Conservation (phyloP, 805 yeast species). For the Metschnikowia vanudenii region DNA sequence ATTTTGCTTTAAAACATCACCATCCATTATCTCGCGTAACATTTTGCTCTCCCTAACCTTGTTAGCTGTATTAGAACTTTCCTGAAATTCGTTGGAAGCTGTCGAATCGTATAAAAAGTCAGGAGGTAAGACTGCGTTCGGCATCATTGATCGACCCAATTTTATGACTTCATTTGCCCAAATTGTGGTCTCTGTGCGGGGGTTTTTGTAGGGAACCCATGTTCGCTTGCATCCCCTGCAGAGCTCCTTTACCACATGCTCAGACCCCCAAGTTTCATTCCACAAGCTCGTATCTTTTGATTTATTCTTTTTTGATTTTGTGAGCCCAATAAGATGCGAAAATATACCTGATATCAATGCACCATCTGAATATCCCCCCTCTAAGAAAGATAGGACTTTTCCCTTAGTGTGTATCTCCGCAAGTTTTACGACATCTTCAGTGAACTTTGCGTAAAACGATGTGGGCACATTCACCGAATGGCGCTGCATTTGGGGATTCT, state of each 20-base stretch:
- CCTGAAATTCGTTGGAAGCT: not conserved
- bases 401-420: conserved; percentile 64
- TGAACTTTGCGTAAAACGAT: conserved; percentile 67
- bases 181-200: conserved; percentile 48
- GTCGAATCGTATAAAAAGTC: conserved; percentile 30
- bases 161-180: conserved; percentile 67
- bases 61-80: conserved; percentile 6
- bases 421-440: conserved; percentile 67
- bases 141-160: conserved; percentile 62
- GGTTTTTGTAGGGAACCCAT: conserved; percentile 60
- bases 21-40: conserved; percentile 29
- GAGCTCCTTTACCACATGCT: conserved; percentile 61
- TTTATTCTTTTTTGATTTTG: conserved; percentile 35
- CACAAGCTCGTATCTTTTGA: conserved; percentile 40
- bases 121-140: conserved; percentile 43
- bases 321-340: conserved; percentile 73
- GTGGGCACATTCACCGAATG: conserved; percentile 83
- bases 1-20: not conserved
- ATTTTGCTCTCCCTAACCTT: conserved; percentile 26
- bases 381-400: conserved; percentile 64
- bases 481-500: conserved; percentile 80
- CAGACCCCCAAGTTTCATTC: conserved; percentile 65
- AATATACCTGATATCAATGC: conserved; percentile 78
- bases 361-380: conserved; percentile 85
- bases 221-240: conserved; percentile 64